A percentile compares a stretch with the other conserved stretches of the same genome.
Conservation (phyloP, 1,284 basidiomycete species). For the Phellinidium pouzarii region DNA sequence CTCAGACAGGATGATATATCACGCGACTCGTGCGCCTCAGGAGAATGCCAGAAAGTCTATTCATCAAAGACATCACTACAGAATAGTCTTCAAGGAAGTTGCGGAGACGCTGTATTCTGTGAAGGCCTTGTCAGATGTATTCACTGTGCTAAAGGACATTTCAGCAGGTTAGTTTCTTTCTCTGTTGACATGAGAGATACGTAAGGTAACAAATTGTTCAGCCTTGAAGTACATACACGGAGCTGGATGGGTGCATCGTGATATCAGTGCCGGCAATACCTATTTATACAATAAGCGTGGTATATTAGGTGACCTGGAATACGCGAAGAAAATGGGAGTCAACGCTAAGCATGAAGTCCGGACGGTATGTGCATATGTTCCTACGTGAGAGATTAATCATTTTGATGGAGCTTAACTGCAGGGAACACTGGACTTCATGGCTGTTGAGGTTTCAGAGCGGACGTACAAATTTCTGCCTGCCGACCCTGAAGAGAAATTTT, state of each 20-base stretch:
- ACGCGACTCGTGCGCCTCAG: too few species aligned
- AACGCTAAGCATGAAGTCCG: background rate
- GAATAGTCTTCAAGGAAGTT: slow-evolving; percentile 1
- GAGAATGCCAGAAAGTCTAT: background rate
- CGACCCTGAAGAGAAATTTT: too few species aligned
- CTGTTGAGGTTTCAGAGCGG: too few species aligned
- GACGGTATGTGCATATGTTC: slow-evolving; percentile 10
- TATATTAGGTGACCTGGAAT: slow-evolving; percentile 10
- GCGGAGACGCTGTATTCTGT: background rate
- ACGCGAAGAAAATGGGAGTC: slow-evolving; percentile 5
- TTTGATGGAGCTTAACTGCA: too few species aligned
- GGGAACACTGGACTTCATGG: too few species aligned
- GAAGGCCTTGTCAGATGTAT: too few species aligned
- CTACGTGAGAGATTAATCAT: too few species aligned
- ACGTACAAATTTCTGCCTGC: too few species aligned
- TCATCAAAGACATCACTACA: background rate
- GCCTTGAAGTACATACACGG: background rate
- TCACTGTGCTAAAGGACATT: too few species aligned
- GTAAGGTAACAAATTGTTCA: background rate
- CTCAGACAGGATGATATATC: too few species aligned
- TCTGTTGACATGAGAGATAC: too few species aligned
- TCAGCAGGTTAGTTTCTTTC: too few species aligned
- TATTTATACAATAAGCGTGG: background rate
- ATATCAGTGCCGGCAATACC: background rate
- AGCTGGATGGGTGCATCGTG: background rate